Evolutionary conservation across 2,329 filamentous ascomycete genomes (phyloP).

Genomic region (Diaporthe sp.): DNA sequence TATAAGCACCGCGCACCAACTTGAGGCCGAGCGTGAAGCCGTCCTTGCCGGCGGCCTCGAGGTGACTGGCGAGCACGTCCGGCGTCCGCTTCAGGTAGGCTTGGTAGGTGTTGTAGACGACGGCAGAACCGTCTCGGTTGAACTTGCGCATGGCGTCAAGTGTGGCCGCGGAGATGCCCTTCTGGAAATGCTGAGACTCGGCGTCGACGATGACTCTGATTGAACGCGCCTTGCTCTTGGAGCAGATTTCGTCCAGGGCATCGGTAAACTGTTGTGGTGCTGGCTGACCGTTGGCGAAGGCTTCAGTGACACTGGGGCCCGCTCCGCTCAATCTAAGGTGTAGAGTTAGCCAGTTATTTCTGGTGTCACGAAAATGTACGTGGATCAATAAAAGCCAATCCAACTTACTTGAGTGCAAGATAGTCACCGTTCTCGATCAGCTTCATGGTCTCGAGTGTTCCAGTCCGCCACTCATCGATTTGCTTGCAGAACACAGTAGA

Average conservation of each 20-base stretch:
- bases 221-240: conserved; percentile 53
- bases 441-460: conserved; percentile 50
- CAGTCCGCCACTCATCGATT: conserved; percentile 55
- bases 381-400: neutral
- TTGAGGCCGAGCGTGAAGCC: conserved; percentile 69
- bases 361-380: too few relatives aligned
- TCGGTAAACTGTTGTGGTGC: conserved; percentile 58
- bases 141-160: conserved; percentile 55
- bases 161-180: conserved; percentile 52
- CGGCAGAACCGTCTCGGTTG: conserved; percentile 54
- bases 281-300: conserved; percentile 52
- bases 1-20: conserved; percentile 70
- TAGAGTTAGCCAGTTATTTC: neutral
- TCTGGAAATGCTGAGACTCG: conserved; percentile 61
- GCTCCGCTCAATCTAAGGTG: conserved; percentile 57
- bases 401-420: conserved; percentile 56
- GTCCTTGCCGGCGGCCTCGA: conserved; percentile 59
- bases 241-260: conserved; percentile 57
- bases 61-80: conserved; percentile 58
- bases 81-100: conserved; percentile 66
- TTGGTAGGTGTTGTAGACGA: conserved; percentile 68
- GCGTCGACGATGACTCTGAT: conserved; percentile 62
- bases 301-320: conserved; percentile 55
- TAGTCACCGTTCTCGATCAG: conserved; percentile 53
- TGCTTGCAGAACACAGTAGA: conserved; percentile 46